Evolutionary conservation across 768 basidiomycete species (phyloP), one percentile per base, ranked within the genome.

Genomic region (Cystobasidium tubakii): DNA sequence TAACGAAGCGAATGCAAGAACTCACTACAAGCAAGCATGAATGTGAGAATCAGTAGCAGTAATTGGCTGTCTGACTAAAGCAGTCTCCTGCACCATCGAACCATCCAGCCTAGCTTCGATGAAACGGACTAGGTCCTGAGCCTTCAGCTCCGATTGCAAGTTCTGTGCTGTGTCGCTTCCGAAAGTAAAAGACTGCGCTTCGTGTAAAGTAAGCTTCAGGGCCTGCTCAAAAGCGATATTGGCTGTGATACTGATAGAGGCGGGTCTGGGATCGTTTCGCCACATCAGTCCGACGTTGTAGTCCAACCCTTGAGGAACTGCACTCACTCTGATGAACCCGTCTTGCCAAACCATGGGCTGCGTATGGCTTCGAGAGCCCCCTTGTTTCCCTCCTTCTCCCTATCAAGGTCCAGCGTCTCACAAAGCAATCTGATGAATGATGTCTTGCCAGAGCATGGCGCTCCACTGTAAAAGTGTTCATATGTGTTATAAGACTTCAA

Each of bases 21-120:
- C 63, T 65, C 63, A 65, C 63, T 65, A 65, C 25, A 65, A 23
- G 39, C 63, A 65, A 39, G 36, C 27, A 39, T 65, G 63, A 4
- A 65, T 39, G 23, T 65, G 63, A 3, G 25, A 36, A 65, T 65
- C 63, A 27, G 9, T 25, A 2, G 36, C 3, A 15, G 31, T 39
- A 39, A 44, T 6, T 7, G 63, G 34, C 19, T 65, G 27, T 65
- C 63, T 12, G 39, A 65, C 63, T 27, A 65, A 7, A 39, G 34
- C 63, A n/a, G 15, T 65, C 63, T 65, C 33, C 39, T 65, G 63
- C 15, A 13, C 63, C 7, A 65, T 34, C 1, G 36, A 39, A 25
- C 33, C 39, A 13, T 39, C 63, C 13, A 65, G 36, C 15, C 39
- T 34, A 27, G 33, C 25, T 36, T 65, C 63, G 43, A 65, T 44